Evolutionary conservation across 2,329 filamentous ascomycete genomes (phyloP).

Genomic region (Cladophialophora exuberans): DNA sequence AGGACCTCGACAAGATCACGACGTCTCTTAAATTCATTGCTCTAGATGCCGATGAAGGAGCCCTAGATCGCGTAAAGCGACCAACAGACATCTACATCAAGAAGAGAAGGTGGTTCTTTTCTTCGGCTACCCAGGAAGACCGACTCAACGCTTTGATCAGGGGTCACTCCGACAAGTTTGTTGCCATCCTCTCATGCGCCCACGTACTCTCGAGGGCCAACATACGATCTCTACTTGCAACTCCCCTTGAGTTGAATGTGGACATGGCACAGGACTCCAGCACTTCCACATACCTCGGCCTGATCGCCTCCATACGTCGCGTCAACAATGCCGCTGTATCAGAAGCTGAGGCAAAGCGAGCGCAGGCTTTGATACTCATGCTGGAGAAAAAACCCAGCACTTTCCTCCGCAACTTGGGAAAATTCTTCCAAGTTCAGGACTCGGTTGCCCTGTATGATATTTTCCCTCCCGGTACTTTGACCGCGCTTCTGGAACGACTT

Average conservation of each 20-base stretch:
- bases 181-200: not conserved
- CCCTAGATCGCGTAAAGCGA: not conserved
- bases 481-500: not conserved
- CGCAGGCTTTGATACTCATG: not conserved
- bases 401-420: not conserved
- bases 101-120: not conserved
- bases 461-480: not conserved
- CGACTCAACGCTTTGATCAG: not conserved
- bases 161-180: not conserved
- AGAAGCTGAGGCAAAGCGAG: not conserved
- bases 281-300: not conserved
- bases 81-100: not conserved
- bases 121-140: not conserved
- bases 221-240: not conserved
- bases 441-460: not conserved
- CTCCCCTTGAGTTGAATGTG: not conserved
- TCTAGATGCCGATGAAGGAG: not conserved
- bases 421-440: not conserved
- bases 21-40: not conserved
- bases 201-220: not conserved
- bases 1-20: conserved; percentile 1
- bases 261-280: not conserved
- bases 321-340: not conserved
- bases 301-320: not conserved
- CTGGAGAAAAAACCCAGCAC: not conserved